These are phyloP conservation scores for Rubia yunnanensis DNA, from an alignment of 257 asterid species.

Conservation along the genomic window DNA sequence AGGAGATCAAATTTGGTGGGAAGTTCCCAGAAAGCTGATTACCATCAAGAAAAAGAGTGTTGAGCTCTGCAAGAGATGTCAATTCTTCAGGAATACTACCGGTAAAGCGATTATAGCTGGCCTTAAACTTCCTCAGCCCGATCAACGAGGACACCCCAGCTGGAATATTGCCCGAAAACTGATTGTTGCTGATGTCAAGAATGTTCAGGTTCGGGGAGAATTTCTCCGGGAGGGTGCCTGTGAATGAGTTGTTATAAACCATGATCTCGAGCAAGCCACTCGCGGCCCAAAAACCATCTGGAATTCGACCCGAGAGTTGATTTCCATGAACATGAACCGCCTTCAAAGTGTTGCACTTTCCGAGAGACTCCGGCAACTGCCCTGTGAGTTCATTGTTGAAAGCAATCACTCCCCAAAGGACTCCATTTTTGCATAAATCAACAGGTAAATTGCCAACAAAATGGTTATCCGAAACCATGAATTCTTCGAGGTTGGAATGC, in stretches of 20 bases:
- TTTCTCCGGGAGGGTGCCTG: constrained; percentile 51
- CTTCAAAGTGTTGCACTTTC: constrained; percentile 38
- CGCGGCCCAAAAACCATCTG: constrained; percentile 55
- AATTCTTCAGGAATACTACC: constrained; percentile 54
- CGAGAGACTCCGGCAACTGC: constrained; percentile 51
- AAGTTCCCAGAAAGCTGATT: constrained; percentile 56
- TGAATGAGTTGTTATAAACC: constrained; percentile 45
- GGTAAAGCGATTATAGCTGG: constrained; percentile 48
- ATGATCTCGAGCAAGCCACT: constrained; percentile 19
- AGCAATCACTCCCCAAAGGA: constrained; percentile 35
- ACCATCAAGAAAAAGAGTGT: constrained; percentile 38
- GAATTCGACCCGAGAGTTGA: constrained; percentile 46
- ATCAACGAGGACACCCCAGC: constrained; percentile 46
- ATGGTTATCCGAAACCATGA: constrained; percentile 46
- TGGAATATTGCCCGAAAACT: constrained; percentile 63
- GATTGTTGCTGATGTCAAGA: constrained; percentile 51
- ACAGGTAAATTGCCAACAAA: constrained; percentile 50
- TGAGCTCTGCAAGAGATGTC: constrained; percentile 43
- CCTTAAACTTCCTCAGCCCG: constrained; percentile 32
- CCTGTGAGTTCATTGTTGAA: constrained; percentile 41
- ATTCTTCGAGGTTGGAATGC: constrained; percentile 33
- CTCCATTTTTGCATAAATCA: constrained; percentile 47
- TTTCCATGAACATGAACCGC: constrained; percentile 34
- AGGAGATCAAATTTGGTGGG: constrained; percentile 52
- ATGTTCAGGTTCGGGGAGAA: constrained; percentile 25